Conservation (phyloP, 1,284 basidiomycete genomes). For the Leccinum insolens region DNA sequence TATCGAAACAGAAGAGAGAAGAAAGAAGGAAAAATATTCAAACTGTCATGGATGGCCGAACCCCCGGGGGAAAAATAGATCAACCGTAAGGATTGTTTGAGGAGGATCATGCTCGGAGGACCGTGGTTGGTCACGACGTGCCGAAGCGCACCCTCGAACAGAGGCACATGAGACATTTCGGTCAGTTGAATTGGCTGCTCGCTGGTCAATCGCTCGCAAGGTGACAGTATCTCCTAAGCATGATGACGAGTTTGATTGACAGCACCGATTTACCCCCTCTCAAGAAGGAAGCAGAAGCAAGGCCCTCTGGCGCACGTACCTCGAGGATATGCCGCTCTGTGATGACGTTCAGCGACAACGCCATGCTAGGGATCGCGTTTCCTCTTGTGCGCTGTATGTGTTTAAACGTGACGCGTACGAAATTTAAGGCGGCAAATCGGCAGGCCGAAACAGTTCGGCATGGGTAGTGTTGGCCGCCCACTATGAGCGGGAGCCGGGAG, state of each 20-base stretch:
- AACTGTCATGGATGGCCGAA: background rate
- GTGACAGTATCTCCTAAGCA: constrained; percentile 22
- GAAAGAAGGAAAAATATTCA: background rate
- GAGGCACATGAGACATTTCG: constrained; percentile 24
- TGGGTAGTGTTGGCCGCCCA: constrained; percentile 7
- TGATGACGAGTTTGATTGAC: background rate
- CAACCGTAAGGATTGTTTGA: constrained; percentile 30
- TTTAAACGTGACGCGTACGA: constrained; percentile 38
- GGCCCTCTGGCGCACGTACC: constrained; percentile 16
- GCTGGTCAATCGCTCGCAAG: constrained; percentile 17
- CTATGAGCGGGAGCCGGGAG: constrained; percentile 11
- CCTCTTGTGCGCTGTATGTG: constrained; percentile 36
- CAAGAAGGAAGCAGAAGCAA: too few species aligned
- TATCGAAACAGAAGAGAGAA: background rate
- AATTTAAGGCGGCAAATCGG: constrained; percentile 29
- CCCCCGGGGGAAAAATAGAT: background rate
- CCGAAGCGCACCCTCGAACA: constrained; percentile 23
- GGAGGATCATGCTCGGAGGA: constrained; percentile 25
- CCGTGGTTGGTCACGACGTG: constrained; percentile 16
- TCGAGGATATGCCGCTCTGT: constrained; percentile 17
- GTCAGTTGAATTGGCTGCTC: constrained; percentile 15
- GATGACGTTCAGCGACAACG: constrained; percentile 26
- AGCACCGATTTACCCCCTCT: background rate
- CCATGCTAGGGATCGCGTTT: constrained; percentile 30
- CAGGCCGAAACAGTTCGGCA: constrained; percentile 19